Evolutionary conservation across 2,329 filamentous ascomycete species (phyloP), one percentile per base, ranked within the genome.

Genomic region (Colletotrichum orchidophilum): DNA sequence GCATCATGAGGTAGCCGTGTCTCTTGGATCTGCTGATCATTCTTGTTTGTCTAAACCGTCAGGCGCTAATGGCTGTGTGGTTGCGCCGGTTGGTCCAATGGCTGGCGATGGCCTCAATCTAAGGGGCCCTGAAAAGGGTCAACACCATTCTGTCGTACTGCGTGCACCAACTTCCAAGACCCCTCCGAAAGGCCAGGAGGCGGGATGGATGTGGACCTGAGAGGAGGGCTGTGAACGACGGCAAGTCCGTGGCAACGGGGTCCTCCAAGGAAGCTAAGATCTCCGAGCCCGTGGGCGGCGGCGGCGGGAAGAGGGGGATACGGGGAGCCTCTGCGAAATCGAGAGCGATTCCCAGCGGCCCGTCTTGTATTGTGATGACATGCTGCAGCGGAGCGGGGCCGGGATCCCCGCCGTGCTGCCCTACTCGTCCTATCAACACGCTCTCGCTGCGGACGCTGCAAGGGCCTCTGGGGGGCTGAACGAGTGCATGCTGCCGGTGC

Each of bases 11-110:
- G 64, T 31, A 42, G 67, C 50, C 50, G 50, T 59, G 21, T 62
- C 58, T 63, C 21, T 71, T 58, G 53, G 58, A 71, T 68, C 64
- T 71, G 68, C 68, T 71, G 68, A 71, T 71, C 68, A 52, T 42
- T 54, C 3, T 31, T 31, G 58, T 68, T 64, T 42, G 42, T 49
- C 53, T 29, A 53, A 42, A 27, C 55, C 35, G 63, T 62, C 64
- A 62, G 58, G 58, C 64, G 68, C 68, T 63, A 68, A 63, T 42
- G 35, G 42, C 49, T 29, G 52, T 46, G 64, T 68, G 46, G 53
- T 68, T 49, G 50, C 58, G 21, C n/a, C 21, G 4, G 33, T 21
- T n/a, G 64, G 39, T 8, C 68, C 68, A 71, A 71, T 71, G 68
- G 33, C 58, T 33, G 68, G 68, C 24, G 64, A 68, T 58, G 67